These are phyloP conservation scores for Tuber aestivum DNA, from an alignment of 495 filamentous ascomycete species.

Conservation along the genomic window DNA sequence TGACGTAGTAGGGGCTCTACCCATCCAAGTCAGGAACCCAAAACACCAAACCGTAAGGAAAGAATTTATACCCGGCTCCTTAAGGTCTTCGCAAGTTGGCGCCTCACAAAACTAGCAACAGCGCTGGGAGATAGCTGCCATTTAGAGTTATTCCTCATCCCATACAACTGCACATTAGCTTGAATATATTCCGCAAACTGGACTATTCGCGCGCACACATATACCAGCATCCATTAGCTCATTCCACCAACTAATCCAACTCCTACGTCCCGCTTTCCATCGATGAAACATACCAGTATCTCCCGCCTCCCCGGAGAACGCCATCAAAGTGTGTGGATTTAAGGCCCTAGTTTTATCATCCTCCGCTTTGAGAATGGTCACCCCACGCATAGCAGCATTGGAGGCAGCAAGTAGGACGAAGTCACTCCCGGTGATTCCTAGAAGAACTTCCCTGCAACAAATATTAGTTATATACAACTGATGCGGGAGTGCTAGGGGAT, in stretches of 20 bases:
- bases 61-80: conserved; percentile 58
- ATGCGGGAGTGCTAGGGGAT: background rate
- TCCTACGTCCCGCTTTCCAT: background rate
- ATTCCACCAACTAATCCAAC: background rate
- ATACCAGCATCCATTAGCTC: conserved; percentile 42
- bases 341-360: conserved; percentile 93
- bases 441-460: conserved; percentile 79
- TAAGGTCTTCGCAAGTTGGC: conserved; percentile 81
- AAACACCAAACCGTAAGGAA: background rate
- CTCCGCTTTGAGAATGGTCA: conserved; percentile 87
- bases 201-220: conserved; percentile 51
- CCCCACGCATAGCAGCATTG: conserved; percentile 94
- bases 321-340: conserved; percentile 91
- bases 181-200: conserved; percentile 99
- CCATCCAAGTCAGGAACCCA: conserved; percentile 8
- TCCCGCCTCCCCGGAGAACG: conserved; percentile 92
- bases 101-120: conserved; percentile 83
- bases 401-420: conserved; percentile 96
- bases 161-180: conserved; percentile 95
- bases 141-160: conserved; percentile 92
- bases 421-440: conserved; percentile 97
- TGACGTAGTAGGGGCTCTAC: conserved; percentile 83
- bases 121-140: conserved; percentile 68
- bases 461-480: background rate
- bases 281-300: conserved; percentile 67